These are phyloP conservation scores for Schizochytrium sp. DNA, from an alignment of 108 stramenopile genomes.

Conservation along the genomic window DNA sequence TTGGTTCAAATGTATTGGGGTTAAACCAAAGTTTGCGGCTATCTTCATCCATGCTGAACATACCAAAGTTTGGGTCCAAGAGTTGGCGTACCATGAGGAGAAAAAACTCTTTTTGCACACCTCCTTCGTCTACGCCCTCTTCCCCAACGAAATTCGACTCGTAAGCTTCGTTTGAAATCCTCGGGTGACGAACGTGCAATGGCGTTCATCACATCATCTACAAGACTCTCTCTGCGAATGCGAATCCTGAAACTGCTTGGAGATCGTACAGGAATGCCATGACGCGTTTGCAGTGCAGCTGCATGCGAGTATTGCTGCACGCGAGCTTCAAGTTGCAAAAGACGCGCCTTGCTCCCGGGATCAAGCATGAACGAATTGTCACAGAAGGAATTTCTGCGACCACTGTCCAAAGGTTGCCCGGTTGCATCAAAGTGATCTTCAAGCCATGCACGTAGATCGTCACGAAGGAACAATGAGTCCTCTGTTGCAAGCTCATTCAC, in stretches of 20 bases:
- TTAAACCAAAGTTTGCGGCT: conserved; percentile 88
- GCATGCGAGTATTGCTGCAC: conserved; percentile 4
- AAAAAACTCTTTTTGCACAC: conserved; percentile 92
- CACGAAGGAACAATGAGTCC: conserved; percentile 38
- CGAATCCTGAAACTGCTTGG: conserved; percentile 68
- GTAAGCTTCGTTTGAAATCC: conserved; percentile 82
- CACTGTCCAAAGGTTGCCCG: not conserved
- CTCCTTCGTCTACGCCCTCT: conserved; percentile 93
- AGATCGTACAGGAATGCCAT: not conserved
- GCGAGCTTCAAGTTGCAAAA: conserved; percentile 55
- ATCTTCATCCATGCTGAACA: conserved; percentile 82
- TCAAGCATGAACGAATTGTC: conserved; percentile 61
- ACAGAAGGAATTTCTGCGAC: conserved; percentile 42
- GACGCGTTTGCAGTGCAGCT: not conserved
- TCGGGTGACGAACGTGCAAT: conserved; percentile 66
- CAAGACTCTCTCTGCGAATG: conserved; percentile 66
- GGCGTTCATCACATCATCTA: conserved; percentile 73
- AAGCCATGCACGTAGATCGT: conserved; percentile 29
- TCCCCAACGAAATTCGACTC: conserved; percentile 88
- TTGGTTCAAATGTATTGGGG: conserved; percentile 22
- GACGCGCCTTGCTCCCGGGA: conserved; percentile 19
- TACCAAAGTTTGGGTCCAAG: conserved; percentile 85
- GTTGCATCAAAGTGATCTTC: not conserved
- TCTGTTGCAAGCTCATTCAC: conserved; percentile 58
- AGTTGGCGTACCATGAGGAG: conserved; percentile 84